Base-by-base conservation (phyloP, 768 basidiomycete genomes). In the Rhodotorula babjevae region DNA sequence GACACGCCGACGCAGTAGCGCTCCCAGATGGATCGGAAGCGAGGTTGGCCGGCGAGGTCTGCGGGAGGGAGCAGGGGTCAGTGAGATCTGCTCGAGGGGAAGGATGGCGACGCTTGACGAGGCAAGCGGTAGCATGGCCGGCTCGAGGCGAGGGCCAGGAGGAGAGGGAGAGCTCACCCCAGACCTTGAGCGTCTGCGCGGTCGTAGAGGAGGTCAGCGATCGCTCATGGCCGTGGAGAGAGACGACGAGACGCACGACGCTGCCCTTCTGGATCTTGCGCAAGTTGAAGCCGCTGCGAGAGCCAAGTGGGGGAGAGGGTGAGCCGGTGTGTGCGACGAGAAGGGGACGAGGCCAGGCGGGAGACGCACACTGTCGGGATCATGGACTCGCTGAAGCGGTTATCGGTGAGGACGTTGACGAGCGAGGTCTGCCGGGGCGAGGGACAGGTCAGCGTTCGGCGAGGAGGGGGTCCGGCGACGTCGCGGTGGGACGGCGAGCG, bases 21-120 rank as follows among this genome's bases (percentile, higher is more conserved):
- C 59, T 75, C 74, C 74, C 74, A 75, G 67, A 75, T 75, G 31
- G 73, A 75, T 11, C 74, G 70, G 61, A 75, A 75, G 2, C 74
- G 67, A 7, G 74, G 74, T 61, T 75, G 74, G 1, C 74, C 74
- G 2, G 70, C 74, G 42, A 75, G 71, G 55, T 75, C 74, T 75
- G 62, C 47, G 42, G 4, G 33, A 0, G 27, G 16, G 10, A 10
- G 36, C 3, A 7, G 33, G 21, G 36, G 25, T 29, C 31, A 59
- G 65, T 7, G 21, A 36, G 2, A n/a, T 8, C n/a, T 12, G 56
- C 29, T 36, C 9, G 29, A 31, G 55, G 23, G 14, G 19, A n/a
- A n/a, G 40, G n/a, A 60, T 27, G 36, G 3, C 4, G 21, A 42
- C 3, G 11, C 9, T 27, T 0, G 63, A n/a, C 74, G 52, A 0